phyloP scores from a whole-genome alignment of 306 rosid genomes.

The Geum urbanum region DNA sequence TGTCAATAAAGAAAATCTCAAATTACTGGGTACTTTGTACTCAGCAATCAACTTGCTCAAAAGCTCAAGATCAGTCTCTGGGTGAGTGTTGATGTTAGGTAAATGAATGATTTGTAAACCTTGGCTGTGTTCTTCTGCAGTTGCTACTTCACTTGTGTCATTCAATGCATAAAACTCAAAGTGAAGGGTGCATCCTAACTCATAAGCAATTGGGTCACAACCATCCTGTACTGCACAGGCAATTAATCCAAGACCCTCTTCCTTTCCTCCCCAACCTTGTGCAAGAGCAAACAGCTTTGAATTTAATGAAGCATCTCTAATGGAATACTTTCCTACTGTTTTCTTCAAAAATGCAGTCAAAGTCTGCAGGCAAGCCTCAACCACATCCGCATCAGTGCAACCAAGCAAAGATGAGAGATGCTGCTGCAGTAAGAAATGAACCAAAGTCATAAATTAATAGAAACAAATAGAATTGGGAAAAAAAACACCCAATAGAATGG shows the following conservation, averaged over 20 bases:
- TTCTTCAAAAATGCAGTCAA: slow-evolving; percentile 87
- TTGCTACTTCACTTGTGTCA: slow-evolving; percentile 45
- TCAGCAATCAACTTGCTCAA: slow-evolving; percentile 65
- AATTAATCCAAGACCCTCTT: slow-evolving; percentile 96
- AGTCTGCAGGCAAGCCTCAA: slow-evolving; percentile 91
- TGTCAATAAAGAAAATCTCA: slow-evolving; percentile 85
- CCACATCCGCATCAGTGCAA: slow-evolving; percentile 90
- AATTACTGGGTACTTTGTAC: slow-evolving; percentile 68
- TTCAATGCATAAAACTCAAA: slow-evolving; percentile 83
- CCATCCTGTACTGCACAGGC: slow-evolving; percentile 66
- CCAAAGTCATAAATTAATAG: slow-evolving; percentile 15
- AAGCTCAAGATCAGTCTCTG: slow-evolving; percentile 79
- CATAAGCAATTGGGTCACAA: slow-evolving; percentile 54
- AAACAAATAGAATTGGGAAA: not conserved
- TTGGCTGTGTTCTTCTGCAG: slow-evolving; percentile 35
- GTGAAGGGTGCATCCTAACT: slow-evolving; percentile 89
- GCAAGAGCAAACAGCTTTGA: slow-evolving; percentile 86
- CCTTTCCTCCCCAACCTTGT: slow-evolving; percentile 99
- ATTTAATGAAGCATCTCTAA: slow-evolving; percentile 74
- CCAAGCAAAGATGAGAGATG: slow-evolving; percentile 94
- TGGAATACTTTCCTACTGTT: slow-evolving; percentile 80
- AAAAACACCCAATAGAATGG: not conserved
- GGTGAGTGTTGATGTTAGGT: slow-evolving; percentile 47
- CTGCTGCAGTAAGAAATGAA: slow-evolving; percentile 69
- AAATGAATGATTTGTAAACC: slow-evolving; percentile 85